Evolutionary conservation across 352 stramenopile genomes (phyloP), one percentile per base, ranked within the genome.

Genomic region (Pythium dissotocum): DNA sequence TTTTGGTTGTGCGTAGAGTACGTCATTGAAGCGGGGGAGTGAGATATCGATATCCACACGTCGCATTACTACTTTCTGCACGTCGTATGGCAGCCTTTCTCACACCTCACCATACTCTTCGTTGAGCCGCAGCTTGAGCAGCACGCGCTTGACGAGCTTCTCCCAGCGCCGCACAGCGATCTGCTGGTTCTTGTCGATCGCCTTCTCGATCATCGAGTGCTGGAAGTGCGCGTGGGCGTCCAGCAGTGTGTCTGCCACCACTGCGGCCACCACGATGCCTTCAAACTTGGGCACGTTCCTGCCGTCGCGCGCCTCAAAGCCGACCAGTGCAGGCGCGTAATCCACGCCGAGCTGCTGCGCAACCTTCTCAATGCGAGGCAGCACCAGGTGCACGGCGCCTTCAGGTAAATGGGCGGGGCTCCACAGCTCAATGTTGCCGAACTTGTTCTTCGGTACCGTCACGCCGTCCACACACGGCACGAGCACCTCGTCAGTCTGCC

Each of bases 391-490:
- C 24, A 89, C 74, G 7, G 74, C 80, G 7, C 77, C 80, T 12
- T 54, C 58, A 7, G 89, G 88, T 2, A 94, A 61, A 71, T 93
- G 83, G 0, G 76, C 81, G 2, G 76, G 58, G 65, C 86, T 96
- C 88, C 88, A 97, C 49, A 97, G 64, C 59, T 97, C 89, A 53
- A 95, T 82, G 70, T 97, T 97, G 18, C 89, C 88, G 65, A 91
- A 95, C 71, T 86, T 71, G 73, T 94, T 96, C 73, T 93, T 94
- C 2, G 88, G 89, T 1, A 97, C 70, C 6, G 63, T 52, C n/a
- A 82, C 83, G 42, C 94, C 70, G 8, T 90, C 73, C 10, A 96
- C 65, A 0, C 70, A 48, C 1, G 80, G 73, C 36, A 82, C 61
- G 16, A 84, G 75, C 54, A 90, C 82, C 21, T 73, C 76, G 5